phyloP scores from a whole-genome alignment of 148 eudicot species.

The Amaranthus hypochondriacus region DNA sequence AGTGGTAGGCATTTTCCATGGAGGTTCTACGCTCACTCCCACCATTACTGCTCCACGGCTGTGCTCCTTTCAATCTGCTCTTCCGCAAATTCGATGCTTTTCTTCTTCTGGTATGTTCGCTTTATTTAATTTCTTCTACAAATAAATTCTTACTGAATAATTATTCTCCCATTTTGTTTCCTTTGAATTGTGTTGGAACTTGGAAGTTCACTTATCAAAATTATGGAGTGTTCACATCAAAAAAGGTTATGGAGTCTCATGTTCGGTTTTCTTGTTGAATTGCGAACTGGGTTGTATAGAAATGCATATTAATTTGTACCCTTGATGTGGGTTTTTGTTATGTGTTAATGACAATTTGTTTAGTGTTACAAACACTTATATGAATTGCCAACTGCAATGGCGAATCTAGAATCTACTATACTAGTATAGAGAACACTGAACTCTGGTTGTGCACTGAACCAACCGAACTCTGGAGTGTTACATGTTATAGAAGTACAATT shows the following conservation, averaged over 20 bases:
- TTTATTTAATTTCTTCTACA: background rate
- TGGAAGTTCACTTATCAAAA: background rate
- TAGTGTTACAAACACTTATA: no score
- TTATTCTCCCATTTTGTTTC: background rate
- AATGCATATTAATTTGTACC: background rate
- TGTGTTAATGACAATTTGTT: slow-evolving; percentile 2
- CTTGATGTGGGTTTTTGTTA: background rate
- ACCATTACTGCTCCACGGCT: slow-evolving; percentile 19
- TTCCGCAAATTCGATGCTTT: slow-evolving; percentile 21
- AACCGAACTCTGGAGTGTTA: no score
- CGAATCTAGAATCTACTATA: no score
- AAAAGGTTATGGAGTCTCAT: background rate
- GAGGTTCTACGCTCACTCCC: slow-evolving; percentile 20
- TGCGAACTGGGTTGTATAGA: background rate
- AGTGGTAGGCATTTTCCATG: slow-evolving; percentile 24
- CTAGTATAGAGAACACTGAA: no score
- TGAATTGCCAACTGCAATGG: no score
- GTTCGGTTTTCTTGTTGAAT: background rate
- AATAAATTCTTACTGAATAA: background rate
- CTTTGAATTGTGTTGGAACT: background rate
- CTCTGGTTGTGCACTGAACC: no score
- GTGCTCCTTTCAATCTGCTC: slow-evolving; percentile 9
- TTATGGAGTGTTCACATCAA: background rate
- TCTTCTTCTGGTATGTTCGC: slow-evolving; percentile 28
- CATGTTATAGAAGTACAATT: no score